Conservation (phyloP, 225 moss, liverwort and hornwort species). For the Antitrichia curtipendula region DNA sequence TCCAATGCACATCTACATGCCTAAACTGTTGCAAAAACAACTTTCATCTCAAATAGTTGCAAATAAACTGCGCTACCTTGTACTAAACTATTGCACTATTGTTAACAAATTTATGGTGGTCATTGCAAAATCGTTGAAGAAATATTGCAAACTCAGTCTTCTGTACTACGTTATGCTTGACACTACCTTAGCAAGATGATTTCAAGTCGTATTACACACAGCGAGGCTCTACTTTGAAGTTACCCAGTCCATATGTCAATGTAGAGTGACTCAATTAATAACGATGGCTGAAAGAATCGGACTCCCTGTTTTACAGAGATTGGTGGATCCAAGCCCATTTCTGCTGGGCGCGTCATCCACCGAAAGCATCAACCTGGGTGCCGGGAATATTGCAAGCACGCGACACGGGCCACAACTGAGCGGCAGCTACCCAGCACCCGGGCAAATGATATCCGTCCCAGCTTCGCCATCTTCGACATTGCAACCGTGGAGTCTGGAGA, state of each 20-base stretch:
- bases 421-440: neutral
- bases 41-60: neutral
- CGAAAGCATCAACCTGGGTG: neutral
- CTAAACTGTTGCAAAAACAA: neutral
- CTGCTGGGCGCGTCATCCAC: neutral
- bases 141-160: neutral
- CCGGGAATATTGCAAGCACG: neutral
- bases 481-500: neutral
- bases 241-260: neutral
- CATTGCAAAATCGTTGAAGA: neutral
- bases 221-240: neutral
- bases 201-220: neutral
- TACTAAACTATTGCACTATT: no score
- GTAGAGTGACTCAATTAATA: neutral
- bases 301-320: neutral
- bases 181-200: no score
- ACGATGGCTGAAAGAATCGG: neutral
- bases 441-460: neutral
- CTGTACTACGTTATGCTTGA: neutral
- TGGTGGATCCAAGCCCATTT: slow-evolving; percentile 2
- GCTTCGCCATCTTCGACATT: neutral
- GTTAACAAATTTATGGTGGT: neutral
- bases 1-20: neutral
- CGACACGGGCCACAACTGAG: neutral
- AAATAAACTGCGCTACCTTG: neutral